phyloP scores from a whole-genome alignment of 331 rosid genomes.

The Malus hybrid region DNA sequence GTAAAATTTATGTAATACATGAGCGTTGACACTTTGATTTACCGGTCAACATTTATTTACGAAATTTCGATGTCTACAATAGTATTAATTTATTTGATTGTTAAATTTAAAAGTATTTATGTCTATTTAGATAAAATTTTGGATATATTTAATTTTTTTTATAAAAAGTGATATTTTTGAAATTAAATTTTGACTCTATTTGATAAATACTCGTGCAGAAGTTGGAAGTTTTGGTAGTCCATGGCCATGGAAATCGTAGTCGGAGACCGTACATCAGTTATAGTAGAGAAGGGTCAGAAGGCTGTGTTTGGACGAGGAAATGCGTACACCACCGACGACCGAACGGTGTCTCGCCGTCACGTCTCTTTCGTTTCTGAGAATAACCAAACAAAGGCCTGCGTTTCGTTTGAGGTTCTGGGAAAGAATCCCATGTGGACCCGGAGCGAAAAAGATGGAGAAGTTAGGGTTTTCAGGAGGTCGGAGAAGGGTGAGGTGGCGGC shows the following conservation, averaged over 20 bases:
- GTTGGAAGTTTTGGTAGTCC: no score
- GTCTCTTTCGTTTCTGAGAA: conserved; percentile 28
- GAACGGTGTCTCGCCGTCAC: conserved; percentile 68
- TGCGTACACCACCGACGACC: conserved; percentile 46
- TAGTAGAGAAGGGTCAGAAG: conserved; percentile 6
- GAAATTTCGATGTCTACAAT: no score
- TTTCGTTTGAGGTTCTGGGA: conserved; percentile 67
- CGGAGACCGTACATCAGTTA: conserved; percentile 42
- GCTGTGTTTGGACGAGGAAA: conserved; percentile 50
- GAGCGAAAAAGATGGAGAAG: conserved; percentile 15
- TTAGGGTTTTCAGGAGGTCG: conserved; percentile 41
- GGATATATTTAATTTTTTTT: no score
- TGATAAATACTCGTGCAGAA: no score
- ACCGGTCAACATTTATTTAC: no score
- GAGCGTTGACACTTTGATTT: no score
- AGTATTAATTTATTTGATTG: no score
- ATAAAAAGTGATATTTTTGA: no score
- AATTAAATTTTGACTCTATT: no score
- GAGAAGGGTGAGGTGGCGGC: conserved; percentile 50
- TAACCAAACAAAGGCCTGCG: conserved; percentile 21
- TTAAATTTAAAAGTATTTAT: no score
- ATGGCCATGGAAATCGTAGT: conserved; percentile 41
- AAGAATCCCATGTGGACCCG: conserved; percentile 74
- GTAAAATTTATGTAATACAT: no score
- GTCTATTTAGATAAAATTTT: no score